Evolutionary conservation across 306 rosid genomes (phyloP).

Genomic region (Arachis stenosperma): DNA sequence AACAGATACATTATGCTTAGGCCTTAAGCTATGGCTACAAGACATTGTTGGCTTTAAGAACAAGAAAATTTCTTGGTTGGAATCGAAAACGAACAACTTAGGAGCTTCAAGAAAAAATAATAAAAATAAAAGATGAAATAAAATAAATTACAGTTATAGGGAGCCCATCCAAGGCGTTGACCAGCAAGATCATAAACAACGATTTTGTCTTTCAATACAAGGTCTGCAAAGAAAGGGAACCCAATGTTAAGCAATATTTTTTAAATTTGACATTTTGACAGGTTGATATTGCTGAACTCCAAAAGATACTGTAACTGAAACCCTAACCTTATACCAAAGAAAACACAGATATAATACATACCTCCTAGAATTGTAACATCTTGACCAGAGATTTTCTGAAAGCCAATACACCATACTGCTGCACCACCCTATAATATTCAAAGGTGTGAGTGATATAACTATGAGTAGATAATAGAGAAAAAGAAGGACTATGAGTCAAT

Average conservation of each 20-base stretch:
- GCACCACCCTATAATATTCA: constrained; percentile 61
- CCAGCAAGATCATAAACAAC: constrained; percentile 85
- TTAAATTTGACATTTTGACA: constrained; percentile 15
- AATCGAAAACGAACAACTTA: constrained; percentile 15
- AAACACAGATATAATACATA: constrained; percentile 36
- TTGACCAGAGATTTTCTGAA: constrained; percentile 84
- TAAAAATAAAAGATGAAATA: constrained; percentile 18
- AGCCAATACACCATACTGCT: constrained; percentile 92
- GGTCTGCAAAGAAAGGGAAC: constrained; percentile 61
- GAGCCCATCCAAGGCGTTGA: constrained; percentile 92
- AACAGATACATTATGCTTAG: too few species aligned
- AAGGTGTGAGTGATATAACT: constrained; percentile 33
- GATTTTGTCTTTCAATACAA: constrained; percentile 87
- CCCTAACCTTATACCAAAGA: background rate
- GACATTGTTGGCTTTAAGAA: constrained; percentile 10
- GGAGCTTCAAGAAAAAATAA: constrained; percentile 18
- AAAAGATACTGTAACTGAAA: too few species aligned
- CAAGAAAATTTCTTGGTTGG: constrained; percentile 7
- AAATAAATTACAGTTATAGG: constrained; percentile 85
- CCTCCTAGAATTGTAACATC: constrained; percentile 93
- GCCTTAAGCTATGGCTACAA: background rate
- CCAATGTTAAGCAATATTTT: constrained; percentile 16
- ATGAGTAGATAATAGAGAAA: background rate
- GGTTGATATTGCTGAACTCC: background rate
- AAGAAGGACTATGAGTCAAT: background rate